Base-by-base conservation (phyloP, 495 filamentous ascomycete species). In the Aspergillus kassunensis region DNA sequence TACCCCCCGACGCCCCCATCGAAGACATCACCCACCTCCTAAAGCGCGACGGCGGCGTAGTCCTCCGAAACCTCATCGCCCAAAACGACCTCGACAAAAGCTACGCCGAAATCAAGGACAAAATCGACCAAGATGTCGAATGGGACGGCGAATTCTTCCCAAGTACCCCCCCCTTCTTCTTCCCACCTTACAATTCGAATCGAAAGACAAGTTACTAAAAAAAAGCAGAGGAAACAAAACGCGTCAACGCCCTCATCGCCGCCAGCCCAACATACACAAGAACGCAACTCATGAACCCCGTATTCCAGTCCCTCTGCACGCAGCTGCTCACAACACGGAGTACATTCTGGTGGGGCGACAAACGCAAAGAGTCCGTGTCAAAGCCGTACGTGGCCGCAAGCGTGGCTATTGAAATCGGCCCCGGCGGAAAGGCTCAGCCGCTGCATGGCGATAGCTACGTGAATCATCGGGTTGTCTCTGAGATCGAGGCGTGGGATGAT, bases 371-470 rank as follows among this genome's bases (percentile, higher is more conserved):
- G 51, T 57, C 54, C 16, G 56, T 65, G 10, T 60, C 58, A 6
- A 50, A 46, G 33, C 70, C 70, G 13, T 58, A 70, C 21, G 57
- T 67, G 5, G 55, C 55, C 47, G 60, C 55, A 25, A 35, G 44
- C 3, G 63, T 62, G 2, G 55, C 60, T 1, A 67, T 73, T 46
- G 55, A 49, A 23, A 61, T 71, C 42, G 52, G 57, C 1, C 62
- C 66, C 11, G 68, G 69, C 1, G 67, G 62, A 2, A 36, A 37
- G 18, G 62, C 56, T 0, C 68, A 71, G 51, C 61, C 46, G 7
- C 54, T 72, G 18, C 69, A 73, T 44, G 59, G 69, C 0, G 70
- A 73, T 41, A 62, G 66, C 49, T 55, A 56, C 12, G 59, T 62
- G 37, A 55, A 59, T 39, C 69, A 72, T 44, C 41, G 41, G 7